phyloP scores from a whole-genome alignment of 192 early-diverging fungal genomes.

The Backusella westeae region DNA sequence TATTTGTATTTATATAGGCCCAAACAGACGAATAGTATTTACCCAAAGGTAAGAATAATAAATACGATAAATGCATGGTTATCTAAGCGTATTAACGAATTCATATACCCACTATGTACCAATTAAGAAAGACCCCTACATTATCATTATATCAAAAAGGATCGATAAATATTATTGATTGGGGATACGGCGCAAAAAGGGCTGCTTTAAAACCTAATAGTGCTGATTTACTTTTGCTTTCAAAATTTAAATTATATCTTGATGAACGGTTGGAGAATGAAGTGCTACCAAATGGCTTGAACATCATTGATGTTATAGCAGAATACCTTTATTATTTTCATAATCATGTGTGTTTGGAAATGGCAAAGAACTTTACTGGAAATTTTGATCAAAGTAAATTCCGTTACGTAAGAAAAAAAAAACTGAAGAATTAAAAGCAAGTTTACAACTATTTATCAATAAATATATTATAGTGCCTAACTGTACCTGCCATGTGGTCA shows the following conservation, averaged over 20 bases:
- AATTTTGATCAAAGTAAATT: conserved; percentile 43
- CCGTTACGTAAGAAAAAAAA: conserved; percentile 26
- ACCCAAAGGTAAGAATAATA: conserved; percentile 23
- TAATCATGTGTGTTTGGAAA: conserved; percentile 31
- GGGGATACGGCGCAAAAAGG: conserved; percentile 40
- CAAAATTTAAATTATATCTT: conserved; percentile 51
- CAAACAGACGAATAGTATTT: conserved; percentile 23
- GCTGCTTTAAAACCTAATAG: conserved; percentile 38
- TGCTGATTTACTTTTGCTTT: conserved; percentile 38
- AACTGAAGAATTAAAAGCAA: background rate
- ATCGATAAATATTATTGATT: conserved; percentile 40
- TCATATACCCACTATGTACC: background rate
- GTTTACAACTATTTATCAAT: background rate
- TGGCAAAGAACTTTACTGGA: conserved; percentile 39
- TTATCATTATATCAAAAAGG: conserved; percentile 37
- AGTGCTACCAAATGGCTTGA: conserved; percentile 41
- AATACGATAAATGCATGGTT: background rate
- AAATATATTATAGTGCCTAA: conserved; percentile 35
- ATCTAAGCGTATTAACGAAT: background rate
- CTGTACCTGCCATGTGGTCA: conserved; percentile 51
- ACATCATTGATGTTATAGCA: conserved; percentile 46
- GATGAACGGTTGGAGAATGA: conserved; percentile 40
- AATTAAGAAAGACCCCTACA: conserved; percentile 35
- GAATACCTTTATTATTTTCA: conserved; percentile 50
- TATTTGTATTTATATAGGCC: conserved; percentile 36